Conservation (phyloP, 352 stramenopile species). For the Pythium dissimile region DNA sequence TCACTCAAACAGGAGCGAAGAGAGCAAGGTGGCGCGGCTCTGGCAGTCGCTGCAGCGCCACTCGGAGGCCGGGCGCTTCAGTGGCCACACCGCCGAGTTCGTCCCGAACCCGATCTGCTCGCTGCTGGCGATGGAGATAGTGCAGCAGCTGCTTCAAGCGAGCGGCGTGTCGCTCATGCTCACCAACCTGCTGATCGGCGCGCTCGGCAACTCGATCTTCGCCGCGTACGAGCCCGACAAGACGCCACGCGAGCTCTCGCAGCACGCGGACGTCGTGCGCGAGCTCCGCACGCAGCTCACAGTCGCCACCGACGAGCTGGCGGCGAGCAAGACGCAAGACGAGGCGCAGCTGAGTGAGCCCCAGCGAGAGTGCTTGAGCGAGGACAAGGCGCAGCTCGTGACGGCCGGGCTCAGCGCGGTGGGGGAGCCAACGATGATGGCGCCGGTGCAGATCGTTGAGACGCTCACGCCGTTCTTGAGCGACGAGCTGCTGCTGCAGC, state of each 20-base stretch:
- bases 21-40: slow-evolving; percentile 48
- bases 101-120: slow-evolving; percentile 54
- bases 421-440: slow-evolving; percentile 19
- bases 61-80: slow-evolving; percentile 51
- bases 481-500: slow-evolving; percentile 50
- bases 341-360: neutral
- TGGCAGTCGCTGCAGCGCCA: slow-evolving; percentile 62
- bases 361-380: neutral
- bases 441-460: slow-evolving; percentile 31
- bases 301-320: slow-evolving; percentile 1
- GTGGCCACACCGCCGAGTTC: slow-evolving; percentile 14
- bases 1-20: slow-evolving; percentile 32
- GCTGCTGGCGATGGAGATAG: slow-evolving; percentile 49
- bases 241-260: slow-evolving; percentile 29
- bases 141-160: slow-evolving; percentile 28
- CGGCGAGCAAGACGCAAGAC: neutral
- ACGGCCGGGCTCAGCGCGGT: slow-evolving; percentile 31
- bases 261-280: slow-evolving; percentile 38
- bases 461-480: slow-evolving; percentile 46
- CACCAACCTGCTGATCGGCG: slow-evolving; percentile 41
- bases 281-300: slow-evolving; percentile 24
- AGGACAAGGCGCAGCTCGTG: slow-evolving; percentile 9
- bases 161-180: slow-evolving; percentile 40
- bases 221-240: slow-evolving; percentile 38
- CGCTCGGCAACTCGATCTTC: slow-evolving; percentile 65